These are phyloP conservation scores for Trapa bicornis DNA, from an alignment of 345 rosid genomes.

Conservation along the genomic window DNA sequence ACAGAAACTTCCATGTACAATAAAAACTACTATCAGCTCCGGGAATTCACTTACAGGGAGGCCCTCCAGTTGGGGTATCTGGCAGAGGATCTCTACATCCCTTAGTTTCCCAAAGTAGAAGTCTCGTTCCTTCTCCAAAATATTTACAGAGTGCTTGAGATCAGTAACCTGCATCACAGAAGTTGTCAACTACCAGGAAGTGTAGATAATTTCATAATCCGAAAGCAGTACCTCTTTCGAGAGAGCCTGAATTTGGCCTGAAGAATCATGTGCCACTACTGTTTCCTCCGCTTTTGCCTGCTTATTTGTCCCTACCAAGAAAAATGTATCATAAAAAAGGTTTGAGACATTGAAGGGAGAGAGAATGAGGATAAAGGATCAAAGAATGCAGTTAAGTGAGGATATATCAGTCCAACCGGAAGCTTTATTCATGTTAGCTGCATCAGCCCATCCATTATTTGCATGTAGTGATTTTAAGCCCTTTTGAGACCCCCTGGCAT, in stretches of 20 bases:
- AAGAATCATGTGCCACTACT: constrained; percentile 24
- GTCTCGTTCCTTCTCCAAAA: constrained; percentile 81
- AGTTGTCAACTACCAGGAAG: neutral
- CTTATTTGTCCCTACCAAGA: constrained; percentile 34
- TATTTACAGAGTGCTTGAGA: constrained; percentile 61
- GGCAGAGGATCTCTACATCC: constrained; percentile 75
- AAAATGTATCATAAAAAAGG: too few relatives aligned
- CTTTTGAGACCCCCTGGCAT: constrained; percentile 39
- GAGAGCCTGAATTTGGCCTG: constrained; percentile 44
- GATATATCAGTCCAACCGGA: constrained; percentile 22
- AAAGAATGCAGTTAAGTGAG: constrained; percentile 1
- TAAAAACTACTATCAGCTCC: neutral
- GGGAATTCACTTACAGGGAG: constrained; percentile 39
- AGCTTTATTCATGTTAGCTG: constrained; percentile 17
- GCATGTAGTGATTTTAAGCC: constrained; percentile 64
- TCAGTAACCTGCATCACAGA: constrained; percentile 40
- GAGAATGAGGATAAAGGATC: neutral
- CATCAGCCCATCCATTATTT: constrained; percentile 35
- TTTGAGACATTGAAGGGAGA: too few relatives aligned
- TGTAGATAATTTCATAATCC: neutral
- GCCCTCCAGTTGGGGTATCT: constrained; percentile 51
- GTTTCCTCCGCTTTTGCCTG: constrained; percentile 27
- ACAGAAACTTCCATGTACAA: neutral
- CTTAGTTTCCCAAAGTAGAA: constrained; percentile 89
- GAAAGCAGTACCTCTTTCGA: constrained; percentile 61